These are phyloP conservation scores for Acanthamoeba rhysodes DNA, from an alignment of 208 protist species.

Conservation along the genomic window DNA sequence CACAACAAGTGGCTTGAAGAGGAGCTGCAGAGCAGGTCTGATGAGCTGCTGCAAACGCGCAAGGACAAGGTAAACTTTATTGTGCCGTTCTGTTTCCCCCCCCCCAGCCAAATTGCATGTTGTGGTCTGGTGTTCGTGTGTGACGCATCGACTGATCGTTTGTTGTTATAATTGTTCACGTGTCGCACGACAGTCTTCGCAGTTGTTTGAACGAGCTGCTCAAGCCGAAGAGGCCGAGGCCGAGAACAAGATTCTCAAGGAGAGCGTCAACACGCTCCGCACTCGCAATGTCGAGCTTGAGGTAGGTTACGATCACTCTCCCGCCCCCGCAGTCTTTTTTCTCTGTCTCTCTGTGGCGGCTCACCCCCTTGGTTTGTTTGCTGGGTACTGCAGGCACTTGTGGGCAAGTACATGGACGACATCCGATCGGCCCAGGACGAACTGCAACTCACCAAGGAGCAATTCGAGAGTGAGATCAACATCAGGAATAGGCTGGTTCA, in stretches of 20 bases:
- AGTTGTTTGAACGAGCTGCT: slow-evolving; percentile 1
- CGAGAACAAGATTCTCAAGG: slow-evolving; percentile 23
- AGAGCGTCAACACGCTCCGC: not conserved
- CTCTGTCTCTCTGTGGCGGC: not conserved
- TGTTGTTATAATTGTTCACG: not conserved
- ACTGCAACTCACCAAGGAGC: slow-evolving; percentile 23
- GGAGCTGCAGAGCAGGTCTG: slow-evolving; percentile 25
- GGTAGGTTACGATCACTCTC: not conserved
- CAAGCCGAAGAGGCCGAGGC: slow-evolving; percentile 10
- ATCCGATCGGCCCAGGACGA: not conserved
- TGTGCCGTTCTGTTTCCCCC: too few relatives aligned
- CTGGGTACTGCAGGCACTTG: not conserved
- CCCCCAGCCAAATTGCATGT: too few relatives aligned
- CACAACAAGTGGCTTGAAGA: slow-evolving; percentile 21
- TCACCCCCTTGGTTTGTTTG: not conserved
- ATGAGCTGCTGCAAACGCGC: slow-evolving; percentile 26
- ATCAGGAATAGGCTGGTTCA: slow-evolving; percentile 29
- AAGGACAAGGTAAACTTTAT: slow-evolving; percentile 6
- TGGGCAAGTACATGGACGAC: slow-evolving; percentile 27
- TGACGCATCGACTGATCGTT: too few relatives aligned
- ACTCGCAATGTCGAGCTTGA: slow-evolving; percentile 14
- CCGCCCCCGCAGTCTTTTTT: too few relatives aligned
- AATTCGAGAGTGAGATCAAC: slow-evolving; percentile 14
- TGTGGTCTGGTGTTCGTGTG: too few relatives aligned
- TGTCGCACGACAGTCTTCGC: not conserved